Percentiles rank a stretch among this genome's conserved stretches.
phyloP scores from a whole-genome alignment of 2,329 filamentous ascomycete genomes.

The Paracoccidioides lutzii region DNA sequence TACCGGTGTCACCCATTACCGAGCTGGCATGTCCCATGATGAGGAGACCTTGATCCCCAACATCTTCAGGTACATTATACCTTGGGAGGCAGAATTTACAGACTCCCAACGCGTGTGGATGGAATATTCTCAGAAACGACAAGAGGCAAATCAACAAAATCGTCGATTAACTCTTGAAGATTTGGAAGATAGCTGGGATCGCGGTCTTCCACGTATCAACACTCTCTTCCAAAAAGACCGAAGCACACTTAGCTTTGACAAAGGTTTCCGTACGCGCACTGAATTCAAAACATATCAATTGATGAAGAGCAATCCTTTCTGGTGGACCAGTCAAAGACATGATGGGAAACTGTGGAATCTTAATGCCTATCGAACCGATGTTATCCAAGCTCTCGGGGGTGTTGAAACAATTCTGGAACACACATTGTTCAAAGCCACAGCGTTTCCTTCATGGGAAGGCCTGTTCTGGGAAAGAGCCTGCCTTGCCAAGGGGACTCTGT shows the following conservation, averaged over 20 bases:
- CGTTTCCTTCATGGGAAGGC: slow-evolving; percentile 94
- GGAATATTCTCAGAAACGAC: slow-evolving; percentile 93
- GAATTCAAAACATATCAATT: slow-evolving; percentile 98
- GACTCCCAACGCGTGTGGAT: slow-evolving; percentile 99
- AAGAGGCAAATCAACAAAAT: slow-evolving; percentile 96
- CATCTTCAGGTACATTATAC: slow-evolving; percentile 98
- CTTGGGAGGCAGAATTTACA: slow-evolving; percentile 98
- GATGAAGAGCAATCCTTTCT: slow-evolving; percentile 99
- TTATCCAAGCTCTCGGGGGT: slow-evolving; percentile 90
- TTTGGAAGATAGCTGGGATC: slow-evolving; percentile 95
- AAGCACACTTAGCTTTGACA: slow-evolving; percentile 94
- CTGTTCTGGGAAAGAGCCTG: slow-evolving; percentile 71
- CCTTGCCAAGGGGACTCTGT: slow-evolving; percentile 33
- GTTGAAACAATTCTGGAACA: slow-evolving; percentile 97
- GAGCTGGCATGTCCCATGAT: slow-evolving; percentile 94
- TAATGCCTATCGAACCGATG: slow-evolving; percentile 89
- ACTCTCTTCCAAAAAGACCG: slow-evolving; percentile 98
- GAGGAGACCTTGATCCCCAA: slow-evolving; percentile 97
- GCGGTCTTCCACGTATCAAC: slow-evolving; percentile 93
- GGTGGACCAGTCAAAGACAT: slow-evolving; percentile 96
- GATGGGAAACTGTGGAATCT: slow-evolving; percentile 97
- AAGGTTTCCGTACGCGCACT: slow-evolving; percentile 86
- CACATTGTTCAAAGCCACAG: slow-evolving; percentile 90
- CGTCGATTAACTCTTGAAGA: slow-evolving; percentile 88
- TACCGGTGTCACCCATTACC: slow-evolving; percentile 90